Percentiles rank a stretch among this genome's conserved stretches.
phyloP scores from a whole-genome alignment of 768 basidiomycete species.

The Tremella yokohamensis region DNA sequence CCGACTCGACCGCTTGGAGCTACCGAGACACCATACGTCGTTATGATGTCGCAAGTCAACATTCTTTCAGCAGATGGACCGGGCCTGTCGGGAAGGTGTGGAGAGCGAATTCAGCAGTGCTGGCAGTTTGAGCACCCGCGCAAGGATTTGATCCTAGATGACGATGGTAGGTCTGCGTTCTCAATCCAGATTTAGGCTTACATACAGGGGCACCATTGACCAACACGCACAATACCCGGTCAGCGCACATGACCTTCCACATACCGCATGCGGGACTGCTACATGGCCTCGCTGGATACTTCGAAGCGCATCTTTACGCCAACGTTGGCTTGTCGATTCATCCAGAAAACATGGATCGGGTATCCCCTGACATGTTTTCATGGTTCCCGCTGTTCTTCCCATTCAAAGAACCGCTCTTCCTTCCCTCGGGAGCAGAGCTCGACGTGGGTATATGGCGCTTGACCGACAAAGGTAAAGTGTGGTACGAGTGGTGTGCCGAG shows the following conservation, averaged over 20 bases:
- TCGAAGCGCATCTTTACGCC: slow-evolving; percentile 89
- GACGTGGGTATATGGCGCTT: slow-evolving; percentile 92
- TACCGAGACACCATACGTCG: slow-evolving; percentile 93
- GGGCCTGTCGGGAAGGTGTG: slow-evolving; percentile 63
- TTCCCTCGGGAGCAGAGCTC: slow-evolving; percentile 86
- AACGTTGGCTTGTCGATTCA: slow-evolving; percentile 89
- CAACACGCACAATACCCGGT: slow-evolving; percentile 93
- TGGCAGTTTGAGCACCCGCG: slow-evolving; percentile 97
- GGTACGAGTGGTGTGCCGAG: slow-evolving; percentile 99
- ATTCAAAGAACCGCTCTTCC: slow-evolving; percentile 85
- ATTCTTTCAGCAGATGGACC: slow-evolving; percentile 74
- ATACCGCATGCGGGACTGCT: slow-evolving; percentile 91
- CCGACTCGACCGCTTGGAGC: slow-evolving; percentile 58
- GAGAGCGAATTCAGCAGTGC: slow-evolving; percentile 82
- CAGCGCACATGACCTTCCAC: slow-evolving; percentile 78
- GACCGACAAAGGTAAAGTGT: slow-evolving; percentile 67
- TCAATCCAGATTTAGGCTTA: not conserved
- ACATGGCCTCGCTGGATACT: slow-evolving; percentile 94
- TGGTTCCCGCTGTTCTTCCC: slow-evolving; percentile 99
- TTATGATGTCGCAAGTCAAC: slow-evolving; percentile 94
- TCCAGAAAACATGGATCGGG: slow-evolving; percentile 74
- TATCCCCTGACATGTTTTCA: slow-evolving; percentile 95
- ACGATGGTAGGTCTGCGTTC: slow-evolving; percentile 57
- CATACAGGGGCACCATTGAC: slow-evolving; percentile 74
- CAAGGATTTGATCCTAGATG: slow-evolving; percentile 69